Base-by-base conservation (phyloP, 805 yeast genomes). In the Kluyveromyces nonfermentans region DNA sequence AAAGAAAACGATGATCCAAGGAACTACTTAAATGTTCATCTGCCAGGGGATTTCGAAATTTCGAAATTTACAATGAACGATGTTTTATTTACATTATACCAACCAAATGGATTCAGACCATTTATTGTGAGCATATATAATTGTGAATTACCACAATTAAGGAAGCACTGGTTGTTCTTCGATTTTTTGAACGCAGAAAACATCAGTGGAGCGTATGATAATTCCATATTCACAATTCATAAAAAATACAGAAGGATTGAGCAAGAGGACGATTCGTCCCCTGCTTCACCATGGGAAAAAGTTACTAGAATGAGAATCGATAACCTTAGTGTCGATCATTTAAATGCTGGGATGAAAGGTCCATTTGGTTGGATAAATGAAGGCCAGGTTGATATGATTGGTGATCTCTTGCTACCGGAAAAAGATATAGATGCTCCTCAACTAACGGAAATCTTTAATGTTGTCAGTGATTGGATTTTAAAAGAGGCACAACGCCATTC, bases 281-380 rank as follows among this genome's bases (percentile, higher is more conserved):
- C 46, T 32, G 49, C 55, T 9, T 54, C 60, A 6, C 70, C 71
- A 9, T 75, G 81, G 80, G 71, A 72, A 47, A 71, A 81, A 45
- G 76, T 84, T 10, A 86, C 90, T 1, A 71, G 96, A 36, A 71
- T 87, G 48, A 68, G 97, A 40, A 82, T 89, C 32, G 97, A 93
- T 59, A 80, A 87, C 22, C 74, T 93, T 44, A 81, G 79, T 56
- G 75, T 93, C 33, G 95, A 90, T 52, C 97, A 93, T 63, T 65
- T 93, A 46, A 93, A 93, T 58, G 77, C 85, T 1, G 97, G 97
- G 0, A 74, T 85, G 45, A 80, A 80, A 43, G 98, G 99, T 0
- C 96, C 97, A 10, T 87, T 93, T 63, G 97, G 97, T 6, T 93
- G 99, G 99, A 90, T 93, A 44, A 79, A 86, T 5, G 74, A 77